Evolutionary conservation across 2,329 filamentous ascomycete species (phyloP).

Genomic region (Penicillium psychrosexuale): DNA sequence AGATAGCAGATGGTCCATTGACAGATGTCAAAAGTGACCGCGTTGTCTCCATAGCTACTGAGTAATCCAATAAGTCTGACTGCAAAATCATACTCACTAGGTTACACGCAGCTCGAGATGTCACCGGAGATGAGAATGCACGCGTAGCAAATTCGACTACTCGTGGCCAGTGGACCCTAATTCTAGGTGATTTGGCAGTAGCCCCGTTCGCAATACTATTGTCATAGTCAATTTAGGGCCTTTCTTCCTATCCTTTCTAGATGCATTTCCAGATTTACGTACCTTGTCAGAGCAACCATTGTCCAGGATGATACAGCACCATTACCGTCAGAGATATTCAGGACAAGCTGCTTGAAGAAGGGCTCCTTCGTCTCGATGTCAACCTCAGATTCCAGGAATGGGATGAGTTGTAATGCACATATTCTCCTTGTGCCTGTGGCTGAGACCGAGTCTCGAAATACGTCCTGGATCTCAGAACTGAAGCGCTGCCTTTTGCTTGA

Average conservation of each 20-base stretch:
- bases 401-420: conserved; percentile 54
- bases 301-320: conserved; percentile 70
- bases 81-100: conserved; percentile 67
- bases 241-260: not conserved
- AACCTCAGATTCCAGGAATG: conserved; percentile 49
- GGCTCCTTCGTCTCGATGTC: conserved; percentile 53
- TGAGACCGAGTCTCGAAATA: conserved; percentile 36
- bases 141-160: conserved; percentile 73
- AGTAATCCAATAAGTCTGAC: conserved; percentile 63
- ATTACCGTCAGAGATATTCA: conserved; percentile 67
- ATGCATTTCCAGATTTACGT: conserved; percentile 28
- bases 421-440: conserved; percentile 42
- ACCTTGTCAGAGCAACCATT: conserved; percentile 78
- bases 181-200: conserved; percentile 37
- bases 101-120: conserved; percentile 73
- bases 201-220: conserved; percentile 34
- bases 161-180: conserved; percentile 62
- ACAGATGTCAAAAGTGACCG: conserved; percentile 71
- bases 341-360: conserved; percentile 57
- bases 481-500: conserved; percentile 38
- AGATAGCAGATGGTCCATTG: conserved; percentile 72
- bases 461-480: conserved; percentile 36
- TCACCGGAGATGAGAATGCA: conserved; percentile 65
- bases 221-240: not conserved
- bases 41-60: conserved; percentile 64